Percentiles rank a stretch among this genome's conserved stretches.
Conservation (phyloP, 2,329 filamentous ascomycete species). For the Oidium heveae region DNA sequence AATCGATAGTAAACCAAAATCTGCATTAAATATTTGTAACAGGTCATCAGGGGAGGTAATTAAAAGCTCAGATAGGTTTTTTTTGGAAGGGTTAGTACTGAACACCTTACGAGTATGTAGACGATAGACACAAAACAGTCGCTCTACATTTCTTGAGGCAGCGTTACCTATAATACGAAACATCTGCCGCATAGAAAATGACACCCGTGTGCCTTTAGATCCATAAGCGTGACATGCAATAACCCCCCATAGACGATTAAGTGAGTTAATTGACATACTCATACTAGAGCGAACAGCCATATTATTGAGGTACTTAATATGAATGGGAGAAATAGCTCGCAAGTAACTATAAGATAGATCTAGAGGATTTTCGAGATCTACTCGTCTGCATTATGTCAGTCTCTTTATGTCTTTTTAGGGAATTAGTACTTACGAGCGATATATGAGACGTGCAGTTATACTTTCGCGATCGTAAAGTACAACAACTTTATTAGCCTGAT, state of each 20-base stretch:
- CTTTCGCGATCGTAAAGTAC: constrained; percentile 68
- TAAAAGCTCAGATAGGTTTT: constrained; percentile 72
- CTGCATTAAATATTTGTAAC: constrained; percentile 60
- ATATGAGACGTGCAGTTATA: constrained; percentile 57
- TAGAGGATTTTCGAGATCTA: constrained; percentile 49
- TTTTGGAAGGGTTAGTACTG: constrained; percentile 56
- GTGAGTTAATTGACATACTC: constrained; percentile 80
- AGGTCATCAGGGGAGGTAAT: constrained; percentile 73
- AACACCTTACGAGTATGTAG: constrained; percentile 72
- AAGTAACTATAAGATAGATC: constrained; percentile 51
- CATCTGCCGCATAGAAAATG: constrained; percentile 80
- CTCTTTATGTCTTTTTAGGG: neutral
- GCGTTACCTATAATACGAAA: constrained; percentile 70
- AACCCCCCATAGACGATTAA: constrained; percentile 65
- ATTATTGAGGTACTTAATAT: constrained; percentile 64
- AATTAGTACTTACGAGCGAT: constrained; percentile 21
- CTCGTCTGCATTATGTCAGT: constrained; percentile 19
- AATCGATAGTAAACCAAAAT: constrained; percentile 67
- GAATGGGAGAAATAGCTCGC: constrained; percentile 74
- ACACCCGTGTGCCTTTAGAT: constrained; percentile 57
- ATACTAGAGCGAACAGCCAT: constrained; percentile 88
- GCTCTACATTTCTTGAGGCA: constrained; percentile 66
- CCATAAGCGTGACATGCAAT: constrained; percentile 74
- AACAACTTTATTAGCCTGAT: constrained; percentile 73
- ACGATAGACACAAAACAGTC: constrained; percentile 62